Conservation (phyloP, 495 filamentous ascomycete genomes). For the Saxispiralis lemnorum region DNA sequence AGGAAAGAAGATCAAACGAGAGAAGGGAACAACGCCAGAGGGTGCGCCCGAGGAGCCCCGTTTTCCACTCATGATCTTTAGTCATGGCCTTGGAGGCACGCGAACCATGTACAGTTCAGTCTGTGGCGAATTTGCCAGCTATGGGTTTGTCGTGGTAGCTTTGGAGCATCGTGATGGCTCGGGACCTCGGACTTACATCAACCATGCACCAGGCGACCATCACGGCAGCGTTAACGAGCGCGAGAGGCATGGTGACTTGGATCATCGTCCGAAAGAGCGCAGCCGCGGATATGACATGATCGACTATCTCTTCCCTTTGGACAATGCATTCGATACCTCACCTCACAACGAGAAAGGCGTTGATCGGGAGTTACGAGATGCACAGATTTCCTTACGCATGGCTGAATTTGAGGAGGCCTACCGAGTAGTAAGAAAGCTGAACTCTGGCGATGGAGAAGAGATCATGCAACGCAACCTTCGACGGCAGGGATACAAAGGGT, state of each 20-base stretch:
- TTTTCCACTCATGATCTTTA: constrained; percentile 30
- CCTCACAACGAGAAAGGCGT: constrained; percentile 26
- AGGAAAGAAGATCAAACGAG: constrained; percentile 20
- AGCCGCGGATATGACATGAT: constrained; percentile 20
- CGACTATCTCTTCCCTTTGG: constrained; percentile 29
- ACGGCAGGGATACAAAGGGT: constrained; percentile 32
- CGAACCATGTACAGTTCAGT: constrained; percentile 27
- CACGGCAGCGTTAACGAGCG: constrained; percentile 15
- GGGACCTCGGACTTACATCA: constrained; percentile 26
- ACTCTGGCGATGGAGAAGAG: constrained; percentile 19
- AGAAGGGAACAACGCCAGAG: constrained; percentile 15
- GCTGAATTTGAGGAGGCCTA: constrained; percentile 30
- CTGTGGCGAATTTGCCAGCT: constrained; percentile 30
- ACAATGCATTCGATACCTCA: constrained; percentile 26
- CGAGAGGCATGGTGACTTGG: constrained; percentile 16
- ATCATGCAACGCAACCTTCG: constrained; percentile 31
- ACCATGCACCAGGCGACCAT: constrained; percentile 20
- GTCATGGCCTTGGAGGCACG: constrained; percentile 30
- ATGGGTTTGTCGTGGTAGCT: constrained; percentile 31
- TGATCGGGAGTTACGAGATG: constrained; percentile 26
- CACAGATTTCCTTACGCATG: constrained; percentile 27
- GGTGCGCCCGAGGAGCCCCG: constrained; percentile 19
- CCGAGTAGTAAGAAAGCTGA: constrained; percentile 20
- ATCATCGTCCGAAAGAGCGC: constrained; percentile 19
- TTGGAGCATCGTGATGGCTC: constrained; percentile 30